These are phyloP conservation scores for Trichoderma sp. DNA, from an alignment of 2,329 filamentous ascomycete species.

Conservation along the genomic window DNA sequence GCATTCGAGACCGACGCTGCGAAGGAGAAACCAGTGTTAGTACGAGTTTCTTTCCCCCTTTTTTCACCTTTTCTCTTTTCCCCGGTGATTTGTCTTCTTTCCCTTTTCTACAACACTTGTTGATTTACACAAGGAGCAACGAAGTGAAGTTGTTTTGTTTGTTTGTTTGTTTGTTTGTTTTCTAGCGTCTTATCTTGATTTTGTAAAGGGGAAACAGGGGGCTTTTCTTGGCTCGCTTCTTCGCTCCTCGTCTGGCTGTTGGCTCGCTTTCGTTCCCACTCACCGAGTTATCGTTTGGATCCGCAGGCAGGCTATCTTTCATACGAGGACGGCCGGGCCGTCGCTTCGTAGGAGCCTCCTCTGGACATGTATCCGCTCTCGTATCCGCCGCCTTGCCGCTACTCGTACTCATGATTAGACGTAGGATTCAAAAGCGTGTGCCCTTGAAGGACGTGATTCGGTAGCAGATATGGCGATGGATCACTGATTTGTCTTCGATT, in stretches of 20 bases:
- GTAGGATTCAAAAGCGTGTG: neutral
- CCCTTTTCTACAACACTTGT: neutral
- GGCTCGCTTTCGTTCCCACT: neutral
- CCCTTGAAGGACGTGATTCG: neutral
- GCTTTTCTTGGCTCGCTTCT: neutral
- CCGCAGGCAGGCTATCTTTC: slow-evolving; percentile 9
- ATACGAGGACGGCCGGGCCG: slow-evolving; percentile 16
- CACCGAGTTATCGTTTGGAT: slow-evolving; percentile 14
- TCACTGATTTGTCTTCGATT: neutral
- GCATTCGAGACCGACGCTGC: slow-evolving; percentile 9
- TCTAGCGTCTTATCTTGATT: neutral
- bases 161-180: neutral
- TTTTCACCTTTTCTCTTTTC: neutral
- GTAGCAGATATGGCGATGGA: neutral
- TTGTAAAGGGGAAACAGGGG: neutral
- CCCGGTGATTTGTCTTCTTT: neutral
- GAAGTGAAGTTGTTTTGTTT: neutral
- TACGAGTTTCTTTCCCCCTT: neutral
- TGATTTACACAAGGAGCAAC: neutral
- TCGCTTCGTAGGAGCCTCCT: neutral
- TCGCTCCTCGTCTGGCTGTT: neutral
- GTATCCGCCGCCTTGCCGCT: neutral
- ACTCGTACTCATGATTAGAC: neutral
- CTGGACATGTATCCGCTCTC: neutral
- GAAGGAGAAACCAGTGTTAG: neutral